A percentile compares a stretch with the other conserved stretches of the same genome.
These are phyloP conservation scores for Candida ulmi DNA, from an alignment of 805 yeast genomes.

Conservation along the genomic window DNA sequence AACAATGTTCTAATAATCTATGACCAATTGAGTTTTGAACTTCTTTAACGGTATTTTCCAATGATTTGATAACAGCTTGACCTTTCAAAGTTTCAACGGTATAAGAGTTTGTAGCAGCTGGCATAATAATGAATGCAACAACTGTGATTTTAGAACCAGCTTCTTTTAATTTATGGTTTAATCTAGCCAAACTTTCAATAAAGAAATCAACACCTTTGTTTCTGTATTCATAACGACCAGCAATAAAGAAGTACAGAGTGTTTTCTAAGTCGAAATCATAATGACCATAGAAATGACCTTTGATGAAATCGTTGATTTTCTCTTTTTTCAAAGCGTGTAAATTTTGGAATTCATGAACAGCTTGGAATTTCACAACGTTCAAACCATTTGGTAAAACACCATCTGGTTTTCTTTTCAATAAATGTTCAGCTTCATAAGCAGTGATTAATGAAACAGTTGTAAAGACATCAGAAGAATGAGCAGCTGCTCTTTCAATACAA, in stretches of 20 bases:
- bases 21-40: slow-evolving; percentile 84
- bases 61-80: slow-evolving; percentile 90
- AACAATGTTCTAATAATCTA: slow-evolving; percentile 86
- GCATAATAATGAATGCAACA: slow-evolving; percentile 97
- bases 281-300: slow-evolving; percentile 97
- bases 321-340: slow-evolving; percentile 89
- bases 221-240: slow-evolving; percentile 95
- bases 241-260: slow-evolving; percentile 90
- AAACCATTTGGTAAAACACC: slow-evolving; percentile 97
- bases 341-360: slow-evolving; percentile 97
- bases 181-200: slow-evolving; percentile 86
- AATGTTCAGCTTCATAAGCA: slow-evolving; percentile 91
- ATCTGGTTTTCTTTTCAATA: slow-evolving; percentile 92
- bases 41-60: slow-evolving; percentile 83
- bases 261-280: slow-evolving; percentile 92
- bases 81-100: slow-evolving; percentile 95
- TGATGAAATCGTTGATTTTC: slow-evolving; percentile 86
- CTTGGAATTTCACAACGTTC: slow-evolving; percentile 92
- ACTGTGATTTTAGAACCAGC: slow-evolving; percentile 84
- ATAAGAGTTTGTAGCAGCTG: slow-evolving; percentile 89
- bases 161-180: slow-evolving; percentile 81
- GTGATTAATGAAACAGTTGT: slow-evolving; percentile 97
- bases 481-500: slow-evolving; percentile 94
- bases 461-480: slow-evolving; percentile 93
- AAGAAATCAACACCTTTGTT: slow-evolving; percentile 96